These are phyloP conservation scores for Dioszegia crocea DNA, from an alignment of 768 basidiomycete species.

Conservation along the genomic window DNA sequence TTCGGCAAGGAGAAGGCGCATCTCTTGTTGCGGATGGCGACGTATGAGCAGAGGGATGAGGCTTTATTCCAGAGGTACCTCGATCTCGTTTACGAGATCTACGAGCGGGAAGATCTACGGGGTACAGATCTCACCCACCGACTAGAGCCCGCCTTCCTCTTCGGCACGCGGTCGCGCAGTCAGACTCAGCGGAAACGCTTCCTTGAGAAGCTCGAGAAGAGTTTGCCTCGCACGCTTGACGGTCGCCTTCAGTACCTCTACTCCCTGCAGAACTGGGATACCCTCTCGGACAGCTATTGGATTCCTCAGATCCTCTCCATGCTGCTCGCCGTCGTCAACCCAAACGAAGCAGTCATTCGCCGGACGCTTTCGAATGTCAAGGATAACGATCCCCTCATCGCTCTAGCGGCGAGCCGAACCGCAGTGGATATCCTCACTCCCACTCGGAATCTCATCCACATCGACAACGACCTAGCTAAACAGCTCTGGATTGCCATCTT, in stretches of 20 bases:
- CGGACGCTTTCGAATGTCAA: slow-evolving; percentile 11
- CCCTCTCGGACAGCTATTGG: slow-evolving; percentile 88
- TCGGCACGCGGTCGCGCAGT: slow-evolving; percentile 84
- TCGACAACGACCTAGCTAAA: slow-evolving; percentile 72
- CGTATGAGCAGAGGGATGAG: slow-evolving; percentile 67
- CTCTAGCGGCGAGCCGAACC: slow-evolving; percentile 17
- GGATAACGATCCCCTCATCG: slow-evolving; percentile 24
- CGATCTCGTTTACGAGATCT: slow-evolving; percentile 87
- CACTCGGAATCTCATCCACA: slow-evolving; percentile 73
- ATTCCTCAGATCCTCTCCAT: slow-evolving; percentile 85
- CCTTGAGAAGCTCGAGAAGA: slow-evolving; percentile 82
- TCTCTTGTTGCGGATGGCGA: slow-evolving; percentile 79
- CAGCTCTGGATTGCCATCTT: slow-evolving; percentile 84
- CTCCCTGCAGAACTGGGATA: slow-evolving; percentile 93
- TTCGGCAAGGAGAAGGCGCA: slow-evolving; percentile 83
- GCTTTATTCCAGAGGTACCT: slow-evolving; percentile 77
- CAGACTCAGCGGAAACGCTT: slow-evolving; percentile 73
- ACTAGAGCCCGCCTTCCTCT: slow-evolving; percentile 84
- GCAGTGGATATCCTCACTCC: slow-evolving; percentile 63
- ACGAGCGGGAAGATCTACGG: slow-evolving; percentile 75
- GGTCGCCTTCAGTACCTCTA: slow-evolving; percentile 82
- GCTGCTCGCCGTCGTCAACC: slow-evolving; percentile 67
- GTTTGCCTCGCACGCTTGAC: slow-evolving; percentile 74
- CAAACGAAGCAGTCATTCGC: slow-evolving; percentile 39
- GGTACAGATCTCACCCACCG: slow-evolving; percentile 90